A percentile compares a stretch with the other conserved stretches of the same genome.
Evolutionary conservation across 1,284 basidiomycete genomes (phyloP).

Genomic region (Moniliophthora roreri): DNA sequence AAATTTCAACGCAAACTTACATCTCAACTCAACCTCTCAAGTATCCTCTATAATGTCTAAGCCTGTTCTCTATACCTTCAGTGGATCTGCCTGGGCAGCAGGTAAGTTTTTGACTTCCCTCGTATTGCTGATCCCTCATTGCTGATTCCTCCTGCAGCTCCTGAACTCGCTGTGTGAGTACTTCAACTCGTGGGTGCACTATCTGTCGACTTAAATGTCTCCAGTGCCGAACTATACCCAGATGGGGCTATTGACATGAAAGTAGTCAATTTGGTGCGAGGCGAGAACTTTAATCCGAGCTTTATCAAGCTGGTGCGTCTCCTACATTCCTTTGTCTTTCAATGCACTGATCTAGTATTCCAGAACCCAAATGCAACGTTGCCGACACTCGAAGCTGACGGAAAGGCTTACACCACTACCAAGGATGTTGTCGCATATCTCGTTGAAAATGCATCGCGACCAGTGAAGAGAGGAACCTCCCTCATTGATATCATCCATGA

Average conservation of each 20-base stretch:
- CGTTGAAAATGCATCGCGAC: constrained; percentile 40
- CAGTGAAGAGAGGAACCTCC: constrained; percentile 35
- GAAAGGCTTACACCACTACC: constrained; percentile 47
- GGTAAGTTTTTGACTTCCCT: neutral
- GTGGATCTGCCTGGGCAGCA: neutral
- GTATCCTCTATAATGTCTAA: neutral
- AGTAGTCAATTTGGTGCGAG: constrained; percentile 45
- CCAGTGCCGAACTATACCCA: constrained; percentile 38
- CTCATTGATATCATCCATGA: constrained; percentile 50
- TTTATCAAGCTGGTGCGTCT: constrained; percentile 51
- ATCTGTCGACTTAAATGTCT: neutral
- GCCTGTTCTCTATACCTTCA: neutral
- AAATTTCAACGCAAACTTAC: too few relatives aligned
- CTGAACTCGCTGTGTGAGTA: constrained; percentile 49
- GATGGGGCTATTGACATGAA: constrained; percentile 34
- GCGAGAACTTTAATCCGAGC: constrained; percentile 62
- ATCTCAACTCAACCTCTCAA: too few relatives aligned
- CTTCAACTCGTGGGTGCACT: neutral
- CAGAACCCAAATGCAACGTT: constrained; percentile 55
- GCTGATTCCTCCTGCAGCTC: constrained; percentile 16
- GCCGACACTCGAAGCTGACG: constrained; percentile 48
- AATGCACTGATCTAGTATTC: constrained; percentile 17
- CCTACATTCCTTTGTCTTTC: neutral
- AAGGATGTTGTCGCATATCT: constrained; percentile 48
- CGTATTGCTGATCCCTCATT: neutral